phyloP scores from a whole-genome alignment of 176 grass and related monocot genomes.

The Aegilops tauschii region DNA sequence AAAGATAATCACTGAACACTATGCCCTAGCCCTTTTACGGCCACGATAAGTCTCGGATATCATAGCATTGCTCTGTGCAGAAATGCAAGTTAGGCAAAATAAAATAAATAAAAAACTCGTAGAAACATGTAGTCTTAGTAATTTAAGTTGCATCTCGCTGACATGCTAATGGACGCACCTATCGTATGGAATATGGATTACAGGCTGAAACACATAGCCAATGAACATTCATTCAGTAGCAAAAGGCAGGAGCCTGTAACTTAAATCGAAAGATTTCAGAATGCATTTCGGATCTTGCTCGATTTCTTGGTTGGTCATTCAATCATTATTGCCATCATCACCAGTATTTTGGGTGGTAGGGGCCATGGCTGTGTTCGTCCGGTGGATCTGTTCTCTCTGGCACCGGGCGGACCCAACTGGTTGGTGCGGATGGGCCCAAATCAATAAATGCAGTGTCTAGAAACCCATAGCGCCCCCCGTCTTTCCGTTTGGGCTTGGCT shows the following conservation, averaged over 20 bases:
- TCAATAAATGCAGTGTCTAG: slow-evolving; percentile 56
- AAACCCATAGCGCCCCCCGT: slow-evolving; percentile 32
- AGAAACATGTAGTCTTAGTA: background rate
- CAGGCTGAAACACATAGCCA: background rate
- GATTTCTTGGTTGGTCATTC: slow-evolving; percentile 23
- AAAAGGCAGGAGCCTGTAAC: slow-evolving; percentile 11
- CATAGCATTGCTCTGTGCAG: background rate
- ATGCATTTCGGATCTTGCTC: slow-evolving; percentile 25
- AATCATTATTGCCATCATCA: slow-evolving; percentile 46
- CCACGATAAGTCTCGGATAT: background rate
- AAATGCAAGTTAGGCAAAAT: background rate
- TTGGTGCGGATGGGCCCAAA: slow-evolving; percentile 45
- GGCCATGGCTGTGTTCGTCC: slow-evolving; percentile 31
- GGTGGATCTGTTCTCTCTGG: slow-evolving; percentile 65
- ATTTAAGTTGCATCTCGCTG: background rate
- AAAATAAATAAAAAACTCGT: background rate
- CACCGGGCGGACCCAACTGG: slow-evolving; percentile 33
- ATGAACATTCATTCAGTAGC: background rate
- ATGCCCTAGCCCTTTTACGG: background rate
- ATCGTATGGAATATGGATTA: background rate
- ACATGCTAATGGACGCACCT: slow-evolving; percentile 2
- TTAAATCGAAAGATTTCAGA: slow-evolving; percentile 28
- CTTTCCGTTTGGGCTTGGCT: slow-evolving; percentile 56
- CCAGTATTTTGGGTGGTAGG: slow-evolving; percentile 34
- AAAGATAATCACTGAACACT: background rate